phyloP scores from a whole-genome alignment of 2,329 filamentous ascomycete genomes.

The Grosmannia penicillata region DNA sequence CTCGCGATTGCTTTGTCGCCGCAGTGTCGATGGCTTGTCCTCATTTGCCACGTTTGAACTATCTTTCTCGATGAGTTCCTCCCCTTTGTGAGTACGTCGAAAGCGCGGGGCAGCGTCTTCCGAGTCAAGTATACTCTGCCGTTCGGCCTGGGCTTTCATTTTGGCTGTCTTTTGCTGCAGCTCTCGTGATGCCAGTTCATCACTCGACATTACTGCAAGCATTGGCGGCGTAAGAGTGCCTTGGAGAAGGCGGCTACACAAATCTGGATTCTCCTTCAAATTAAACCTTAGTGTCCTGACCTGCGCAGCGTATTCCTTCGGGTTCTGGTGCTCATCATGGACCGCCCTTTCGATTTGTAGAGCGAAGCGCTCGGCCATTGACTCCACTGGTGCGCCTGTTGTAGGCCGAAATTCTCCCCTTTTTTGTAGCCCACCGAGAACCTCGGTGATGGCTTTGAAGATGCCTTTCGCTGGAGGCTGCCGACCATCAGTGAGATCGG shows the following conservation, averaged over 20 bases:
- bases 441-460: slow-evolving; percentile 50
- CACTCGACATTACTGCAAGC: slow-evolving; percentile 74
- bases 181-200: slow-evolving; percentile 87
- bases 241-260: slow-evolving; percentile 62
- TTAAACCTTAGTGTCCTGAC: slow-evolving; percentile 71
- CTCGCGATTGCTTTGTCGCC: slow-evolving; percentile 20
- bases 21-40: slow-evolving; percentile 22
- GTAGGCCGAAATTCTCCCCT: slow-evolving; percentile 47
- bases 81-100: slow-evolving; percentile 84
- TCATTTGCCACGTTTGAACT: slow-evolving; percentile 21
- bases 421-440: slow-evolving; percentile 54
- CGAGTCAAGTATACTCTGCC: slow-evolving; percentile 71
- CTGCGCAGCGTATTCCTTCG: slow-evolving; percentile 42
- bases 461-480: slow-evolving; percentile 57
- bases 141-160: slow-evolving; percentile 64
- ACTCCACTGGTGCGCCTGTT: slow-evolving; percentile 46
- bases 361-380: slow-evolving; percentile 54
- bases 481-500: slow-evolving; percentile 46
- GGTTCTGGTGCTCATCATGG: slow-evolving; percentile 36
- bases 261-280: slow-evolving; percentile 71
- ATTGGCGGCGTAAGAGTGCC: slow-evolving; percentile 57
- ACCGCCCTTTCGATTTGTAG: slow-evolving; percentile 67
- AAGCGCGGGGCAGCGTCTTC: slow-evolving; percentile 66
- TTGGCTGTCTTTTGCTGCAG: slow-evolving; percentile 63
- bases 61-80: slow-evolving; percentile 76